Conservation (phyloP, 2,329 filamentous ascomycete genomes). For the Penicillium sclerotiorum region DNA sequence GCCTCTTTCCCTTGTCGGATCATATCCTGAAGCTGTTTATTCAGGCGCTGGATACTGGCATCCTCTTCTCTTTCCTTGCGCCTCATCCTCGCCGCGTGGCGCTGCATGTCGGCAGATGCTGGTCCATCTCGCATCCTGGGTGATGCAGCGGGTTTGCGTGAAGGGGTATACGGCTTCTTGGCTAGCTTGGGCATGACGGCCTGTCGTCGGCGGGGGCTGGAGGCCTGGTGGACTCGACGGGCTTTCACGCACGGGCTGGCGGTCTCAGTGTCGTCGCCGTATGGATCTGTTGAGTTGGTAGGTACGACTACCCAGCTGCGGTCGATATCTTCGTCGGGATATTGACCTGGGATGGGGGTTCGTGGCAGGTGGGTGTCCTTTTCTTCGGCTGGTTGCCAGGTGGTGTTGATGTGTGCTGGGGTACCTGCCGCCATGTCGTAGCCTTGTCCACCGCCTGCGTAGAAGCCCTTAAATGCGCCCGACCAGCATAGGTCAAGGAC, state of each 20-base stretch:
- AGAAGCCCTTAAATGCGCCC: constrained; percentile 76
- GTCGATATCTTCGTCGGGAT: constrained; percentile 57
- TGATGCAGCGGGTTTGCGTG: constrained; percentile 24
- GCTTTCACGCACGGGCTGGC: constrained; percentile 21
- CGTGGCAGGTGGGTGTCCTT: constrained; percentile 32
- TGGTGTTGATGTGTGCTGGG: constrained; percentile 25
- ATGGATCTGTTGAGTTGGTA: constrained; percentile 22
- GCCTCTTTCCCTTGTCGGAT: constrained; percentile 87
- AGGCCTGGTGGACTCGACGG: constrained; percentile 24
- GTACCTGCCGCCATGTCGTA: constrained; percentile 59
- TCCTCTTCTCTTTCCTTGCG: constrained; percentile 78
- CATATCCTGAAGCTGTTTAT: constrained; percentile 78
- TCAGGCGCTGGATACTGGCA: constrained; percentile 76
- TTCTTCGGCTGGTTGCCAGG: constrained; percentile 33
- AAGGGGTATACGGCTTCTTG: constrained; percentile 31
- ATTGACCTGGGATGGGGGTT: constrained; percentile 58
- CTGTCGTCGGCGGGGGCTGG: constrained; percentile 28
- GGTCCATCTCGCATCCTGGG: constrained; percentile 36
- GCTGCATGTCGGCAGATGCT: constrained; percentile 64
- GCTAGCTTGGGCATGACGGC: constrained; percentile 28
- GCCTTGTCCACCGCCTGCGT: constrained; percentile 76
- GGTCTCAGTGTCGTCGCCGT: constrained; percentile 9
- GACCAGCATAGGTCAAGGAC: constrained; percentile 82
- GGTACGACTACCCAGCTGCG: constrained; percentile 73
- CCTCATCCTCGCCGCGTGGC: constrained; percentile 70